A percentile compares a stretch with the other conserved stretches of the same genome.
Conservation (phyloP, 148 eudicot genomes). For the Nyssa sinensis region DNA sequence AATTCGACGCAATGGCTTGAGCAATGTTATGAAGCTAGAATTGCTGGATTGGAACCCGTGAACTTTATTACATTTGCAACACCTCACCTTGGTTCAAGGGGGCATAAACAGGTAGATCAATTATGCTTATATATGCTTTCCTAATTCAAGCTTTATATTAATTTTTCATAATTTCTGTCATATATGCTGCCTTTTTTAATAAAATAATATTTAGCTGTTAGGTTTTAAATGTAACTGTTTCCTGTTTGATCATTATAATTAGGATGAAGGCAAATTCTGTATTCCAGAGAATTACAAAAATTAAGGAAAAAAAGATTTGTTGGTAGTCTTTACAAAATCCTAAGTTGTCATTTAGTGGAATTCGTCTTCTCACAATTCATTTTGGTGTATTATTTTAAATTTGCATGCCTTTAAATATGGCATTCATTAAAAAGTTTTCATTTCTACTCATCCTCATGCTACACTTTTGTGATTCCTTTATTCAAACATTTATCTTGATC, state of each 20-base stretch:
- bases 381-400: not conserved
- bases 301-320: not conserved
- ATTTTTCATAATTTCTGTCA: not conserved
- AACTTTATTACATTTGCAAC: conserved; percentile 91
- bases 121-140: not conserved
- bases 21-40: conserved; percentile 38
- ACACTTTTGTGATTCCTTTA: not conserved
- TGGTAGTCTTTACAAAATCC: not conserved
- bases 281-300: not conserved
- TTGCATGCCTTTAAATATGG: not conserved
- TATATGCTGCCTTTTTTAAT: not conserved
- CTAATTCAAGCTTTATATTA: conserved; percentile 3
- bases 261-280: not conserved
- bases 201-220: not conserved
- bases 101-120: conserved; percentile 71
- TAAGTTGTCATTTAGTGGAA: not conserved
- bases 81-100: conserved; percentile 91
- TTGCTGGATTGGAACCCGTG: conserved; percentile 83
- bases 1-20: conserved; percentile 17
- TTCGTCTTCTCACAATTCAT: not conserved
- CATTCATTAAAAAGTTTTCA: not conserved
- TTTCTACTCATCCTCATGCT: not conserved
- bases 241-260: not conserved
- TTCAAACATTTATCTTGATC: not conserved
- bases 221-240: not conserved